Evolutionary conservation across 257 asterid genomes (phyloP), one percentile per base, ranked within the genome.

Genomic region (Solanum chiquidenum): DNA sequence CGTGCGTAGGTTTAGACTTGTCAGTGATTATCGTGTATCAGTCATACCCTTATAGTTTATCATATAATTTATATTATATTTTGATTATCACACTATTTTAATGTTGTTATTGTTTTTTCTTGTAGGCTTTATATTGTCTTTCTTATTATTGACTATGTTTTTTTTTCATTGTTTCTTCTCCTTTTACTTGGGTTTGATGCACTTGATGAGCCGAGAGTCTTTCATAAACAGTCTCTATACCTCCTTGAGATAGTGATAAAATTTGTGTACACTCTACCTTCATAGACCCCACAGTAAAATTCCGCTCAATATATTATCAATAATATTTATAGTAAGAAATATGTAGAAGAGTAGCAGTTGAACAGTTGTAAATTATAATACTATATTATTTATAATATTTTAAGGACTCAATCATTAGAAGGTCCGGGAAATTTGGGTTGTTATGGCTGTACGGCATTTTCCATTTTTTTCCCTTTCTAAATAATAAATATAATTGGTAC

Each of bases 401-500:
- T 34, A 87, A 46, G 27, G 27, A 77, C 44, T 49, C 73, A 29
- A 55, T 85, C 66, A 40, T 40, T 27, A 8, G 12, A 27, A 29
- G 23, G 20, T 73, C 52, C 3, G 31, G 49, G 20, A 16, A 21
- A 74, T 74, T 16, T 84, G 46, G 69, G 34, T 18, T 83, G 20
- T 76, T 31, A 38, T 60, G 73, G 55, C 40, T 73, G 84, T 86
- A 83, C 87, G 87, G 87, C 69, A 44, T 44, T 87, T 52, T 79
- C 71, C n/a, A 34, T 71, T 12, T 55, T 75, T n/a, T 6, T 40
- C 80, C 8, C 3, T 29, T 6, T 34, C 18, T 0, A 49, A 49
- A 49, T 82, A 20, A 29, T 49, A 31, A 18, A 49, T 74, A 74
- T 23, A 74, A 37, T 27, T 49, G 69, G 44, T 12, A 55, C 66